Conservation (phyloP, 257 asterid genomes). For the Avicennia marina region DNA sequence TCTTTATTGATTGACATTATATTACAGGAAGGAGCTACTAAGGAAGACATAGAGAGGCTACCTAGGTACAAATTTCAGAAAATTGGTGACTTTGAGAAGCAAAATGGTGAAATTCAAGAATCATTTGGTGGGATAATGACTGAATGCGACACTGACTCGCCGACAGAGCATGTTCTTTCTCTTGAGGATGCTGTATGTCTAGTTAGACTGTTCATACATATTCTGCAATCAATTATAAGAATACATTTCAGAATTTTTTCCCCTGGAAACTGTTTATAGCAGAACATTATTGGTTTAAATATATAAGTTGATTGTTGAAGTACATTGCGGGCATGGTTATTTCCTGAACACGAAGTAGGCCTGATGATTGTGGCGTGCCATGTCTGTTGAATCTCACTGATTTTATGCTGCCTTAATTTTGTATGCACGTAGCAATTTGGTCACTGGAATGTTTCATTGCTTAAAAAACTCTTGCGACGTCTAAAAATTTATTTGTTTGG, state of each 20-base stretch:
- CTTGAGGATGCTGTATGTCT: conserved; percentile 84
- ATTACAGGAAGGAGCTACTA: conserved; percentile 93
- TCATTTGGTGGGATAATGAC: conserved; percentile 95
- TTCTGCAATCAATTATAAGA: not conserved
- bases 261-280: no score
- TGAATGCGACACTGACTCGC: conserved; percentile 71
- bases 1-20: not conserved
- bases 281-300: no score
- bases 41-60: conserved; percentile 86
- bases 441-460: not conserved
- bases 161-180: conserved; percentile 78
- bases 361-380: no score
- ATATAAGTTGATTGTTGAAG: no score
- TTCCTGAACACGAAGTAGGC: no score
- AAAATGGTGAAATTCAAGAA: conserved; percentile 86
- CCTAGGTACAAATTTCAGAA: conserved; percentile 74
- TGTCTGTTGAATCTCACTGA: no score
- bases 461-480: not conserved
- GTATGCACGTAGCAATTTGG: no score
- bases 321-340: no score
- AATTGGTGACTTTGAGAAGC: conserved; percentile 88
- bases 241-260: no score
- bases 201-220: not conserved
- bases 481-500: not conserved
- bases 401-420: no score